Evolutionary conservation across 148 eudicot genomes (phyloP), one percentile per base, ranked within the genome.

Genomic region (Rhododendron molle): DNA sequence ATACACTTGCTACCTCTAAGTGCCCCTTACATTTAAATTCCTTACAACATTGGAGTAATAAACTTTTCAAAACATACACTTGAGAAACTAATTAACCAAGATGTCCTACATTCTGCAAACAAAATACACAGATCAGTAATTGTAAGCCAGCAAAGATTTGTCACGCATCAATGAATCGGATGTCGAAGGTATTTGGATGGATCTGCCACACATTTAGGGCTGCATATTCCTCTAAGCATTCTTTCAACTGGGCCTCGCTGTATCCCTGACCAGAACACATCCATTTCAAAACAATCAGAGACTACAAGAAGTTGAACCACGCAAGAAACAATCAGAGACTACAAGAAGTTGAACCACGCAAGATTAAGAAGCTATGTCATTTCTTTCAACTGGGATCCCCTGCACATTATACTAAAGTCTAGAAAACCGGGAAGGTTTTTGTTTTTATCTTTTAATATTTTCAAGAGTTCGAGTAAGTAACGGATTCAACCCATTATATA

Each of bases 161-260:
- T 94, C 87, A 94, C 26, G 93, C 98, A 90, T 97, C 99, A 26
- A 97, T 97, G 83, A 97, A 97, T 23, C 96, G 90, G 84, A 97
- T 95, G 67, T 97, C 98, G 6, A 95, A 97, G 49, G 98, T 94
- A 87, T 91, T 91, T 65, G 99, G 99, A 92, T 97, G 98, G 85
- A 97, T 97, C 89, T 95, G 99, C 99, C 99, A 97, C 88, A 97
- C 99, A 58, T 97, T 97, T 78, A 97, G 85, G 77, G 98, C 98
- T 78, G 98, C 99, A 40, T 97, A 97, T 89, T 95, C 99, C 90
- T 97, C 99, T 73, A 97, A 84, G 85, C 98, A 95, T 90, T 97
- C 95, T 87, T 97, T 97, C 86, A 97, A 83, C 89, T 97, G 98
- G 73, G 98, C 98, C 88, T 97, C 99, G 38, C 94, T 97, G 89